Base-by-base conservation (phyloP, 306 rosid species). In the Quercus dentata region DNA sequence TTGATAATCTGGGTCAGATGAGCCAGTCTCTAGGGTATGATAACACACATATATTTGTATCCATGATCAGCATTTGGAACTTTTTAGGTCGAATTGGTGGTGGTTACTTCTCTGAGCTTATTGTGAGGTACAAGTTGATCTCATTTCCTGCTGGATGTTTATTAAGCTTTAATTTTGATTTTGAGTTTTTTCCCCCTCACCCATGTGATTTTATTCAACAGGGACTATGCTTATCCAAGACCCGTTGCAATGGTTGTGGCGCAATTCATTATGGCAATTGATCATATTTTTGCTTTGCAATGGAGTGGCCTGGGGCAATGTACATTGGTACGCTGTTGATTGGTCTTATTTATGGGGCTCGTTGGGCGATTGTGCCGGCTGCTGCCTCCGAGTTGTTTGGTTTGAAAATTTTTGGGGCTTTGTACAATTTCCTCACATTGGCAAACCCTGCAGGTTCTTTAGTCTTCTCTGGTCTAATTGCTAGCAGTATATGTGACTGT, bases 81-180 rank as follows among this genome's bases (percentile, higher is more conserved):
- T 95, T 95, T 74, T 94, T 95, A 7, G 99, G 99, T 62, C 98
- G 99, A 5, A 92, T 95, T 30, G 98, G 97, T 35, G 96, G 98
- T 0, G 98, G 99, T 33, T 95, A 86, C 90, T 85, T 93, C 77
- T 95, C 99, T 14, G 99, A 95, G 88, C 30, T 90, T 79, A 87
- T 91, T 74, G 94, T 91, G 51, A 92, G 93, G 99, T 95, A 87
- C 75, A 80, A 79, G 65, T n/a, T 67, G 27, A 64, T 8, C 75
- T 71, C 76, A 69, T 68, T 56, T 44, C 62, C 46, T 51, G 63
- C 56, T 70, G 21, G 31, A 15, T 63, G 35, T 21, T 21, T 31
- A 21, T 68, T 64, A 15, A 19, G 18, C 33, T 19, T 75, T 38
- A 38, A 51, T 30, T 41, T 31, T 46, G 12, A 25, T 63, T 73